Evolutionary conservation across 495 filamentous ascomycete species (phyloP).

Genomic region (Lasiosphaeria hispida): DNA sequence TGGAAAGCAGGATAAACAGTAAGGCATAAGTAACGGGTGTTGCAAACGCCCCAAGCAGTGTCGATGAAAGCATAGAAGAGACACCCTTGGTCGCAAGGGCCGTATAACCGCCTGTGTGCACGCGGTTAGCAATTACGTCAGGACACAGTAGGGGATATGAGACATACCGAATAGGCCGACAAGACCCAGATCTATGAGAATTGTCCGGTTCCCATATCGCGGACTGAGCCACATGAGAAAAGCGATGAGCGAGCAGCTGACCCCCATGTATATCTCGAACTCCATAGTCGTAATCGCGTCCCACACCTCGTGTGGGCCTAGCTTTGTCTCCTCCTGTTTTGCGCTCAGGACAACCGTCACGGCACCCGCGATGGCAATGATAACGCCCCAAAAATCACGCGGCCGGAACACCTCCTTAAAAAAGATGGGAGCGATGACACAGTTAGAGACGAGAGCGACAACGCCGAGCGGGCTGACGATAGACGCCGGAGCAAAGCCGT

Average conservation of each 20-base stretch:
- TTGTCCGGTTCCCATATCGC: conserved; percentile 75
- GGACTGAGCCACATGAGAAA: conserved; percentile 77
- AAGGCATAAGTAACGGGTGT: conserved; percentile 90
- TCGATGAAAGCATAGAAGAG: conserved; percentile 87
- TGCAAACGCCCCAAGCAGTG: conserved; percentile 78
- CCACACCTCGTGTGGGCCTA: conserved; percentile 89
- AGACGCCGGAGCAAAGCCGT: conserved; percentile 96
- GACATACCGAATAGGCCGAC: conserved; percentile 85
- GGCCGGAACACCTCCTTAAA: conserved; percentile 83
- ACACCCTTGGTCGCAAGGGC: conserved; percentile 95
- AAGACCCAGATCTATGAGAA: conserved; percentile 88
- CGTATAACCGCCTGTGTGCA: conserved; percentile 76
- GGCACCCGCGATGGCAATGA: conserved; percentile 81
- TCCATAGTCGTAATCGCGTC: conserved; percentile 83
- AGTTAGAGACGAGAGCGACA: conserved; percentile 92
- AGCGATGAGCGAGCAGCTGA: conserved; percentile 70
- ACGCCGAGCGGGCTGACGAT: conserved; percentile 97
- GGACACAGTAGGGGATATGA: neutral
- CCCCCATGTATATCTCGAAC: conserved; percentile 83
- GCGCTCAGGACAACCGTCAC: conserved; percentile 92
- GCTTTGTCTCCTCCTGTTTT: conserved; percentile 81
- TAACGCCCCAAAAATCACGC: conserved; percentile 85
- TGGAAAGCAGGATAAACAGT: conserved; percentile 69
- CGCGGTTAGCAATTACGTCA: conserved; percentile 32
- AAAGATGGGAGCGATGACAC: conserved; percentile 89